Evolutionary conservation across 2,329 filamentous ascomycete species (phyloP).

Genomic region (Xylaria sp.): DNA sequence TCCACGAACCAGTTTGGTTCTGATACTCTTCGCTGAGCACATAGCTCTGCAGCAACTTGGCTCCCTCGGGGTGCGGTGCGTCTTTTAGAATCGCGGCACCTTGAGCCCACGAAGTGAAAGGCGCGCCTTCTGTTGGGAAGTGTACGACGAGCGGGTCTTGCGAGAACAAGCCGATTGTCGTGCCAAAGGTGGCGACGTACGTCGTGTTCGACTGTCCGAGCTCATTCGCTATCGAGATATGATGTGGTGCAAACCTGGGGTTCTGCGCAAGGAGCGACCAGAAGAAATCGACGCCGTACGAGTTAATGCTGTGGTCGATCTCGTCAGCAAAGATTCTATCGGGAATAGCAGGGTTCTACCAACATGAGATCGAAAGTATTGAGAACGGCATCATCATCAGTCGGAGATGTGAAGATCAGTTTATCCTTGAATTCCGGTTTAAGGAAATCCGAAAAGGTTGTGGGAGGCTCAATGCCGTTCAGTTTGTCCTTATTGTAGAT

Average conservation of each 20-base stretch:
- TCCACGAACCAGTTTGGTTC: not conserved
- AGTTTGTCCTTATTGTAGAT: constrained; percentile 7
- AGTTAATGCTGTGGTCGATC: not conserved
- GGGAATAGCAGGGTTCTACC: not conserved
- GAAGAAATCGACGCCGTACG: not conserved
- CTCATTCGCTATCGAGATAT: not conserved
- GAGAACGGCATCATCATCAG: not conserved
- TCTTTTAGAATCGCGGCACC: not conserved
- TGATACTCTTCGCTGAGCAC: not conserved
- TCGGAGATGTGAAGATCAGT: not conserved
- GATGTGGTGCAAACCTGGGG: not conserved
- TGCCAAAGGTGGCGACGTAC: not conserved
- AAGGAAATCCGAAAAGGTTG: not conserved
- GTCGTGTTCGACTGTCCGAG: not conserved
- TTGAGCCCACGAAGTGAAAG: not conserved
- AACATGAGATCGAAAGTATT: not conserved
- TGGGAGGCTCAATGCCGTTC: not conserved
- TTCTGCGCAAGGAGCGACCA: not conserved
- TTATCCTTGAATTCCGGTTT: not conserved
- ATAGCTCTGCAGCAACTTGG: not conserved
- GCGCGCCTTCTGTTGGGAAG: not conserved
- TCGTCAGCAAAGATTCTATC: not conserved
- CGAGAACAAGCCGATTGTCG: not conserved
- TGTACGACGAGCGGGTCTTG: not conserved
- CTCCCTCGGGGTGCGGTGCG: not conserved